These are phyloP conservation scores for Rhipidocladum racemiflorum DNA, from an alignment of 176 grass and related monocot genomes.

Conservation along the genomic window DNA sequence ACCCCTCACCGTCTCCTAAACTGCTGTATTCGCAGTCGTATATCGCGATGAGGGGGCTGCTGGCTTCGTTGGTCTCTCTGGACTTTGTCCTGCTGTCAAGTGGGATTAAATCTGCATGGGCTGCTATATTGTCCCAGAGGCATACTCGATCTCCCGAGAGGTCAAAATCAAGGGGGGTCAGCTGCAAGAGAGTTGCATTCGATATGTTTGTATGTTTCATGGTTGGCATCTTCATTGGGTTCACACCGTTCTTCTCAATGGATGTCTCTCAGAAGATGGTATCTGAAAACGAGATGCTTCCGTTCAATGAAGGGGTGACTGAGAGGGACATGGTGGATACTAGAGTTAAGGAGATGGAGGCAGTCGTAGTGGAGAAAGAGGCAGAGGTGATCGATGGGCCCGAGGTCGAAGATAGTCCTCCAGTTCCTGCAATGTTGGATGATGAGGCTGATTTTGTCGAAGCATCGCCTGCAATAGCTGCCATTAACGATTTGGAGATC, in stretches of 20 bases:
- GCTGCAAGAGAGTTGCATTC: conserved; percentile 53
- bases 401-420: conserved; percentile 33
- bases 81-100: conserved; percentile 42
- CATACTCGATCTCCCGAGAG: conserved; percentile 49
- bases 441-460: conserved; percentile 51
- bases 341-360: conserved; percentile 46
- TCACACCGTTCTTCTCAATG: conserved; percentile 65
- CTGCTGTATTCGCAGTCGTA: conserved; percentile 67
- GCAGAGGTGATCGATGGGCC: conserved; percentile 38
- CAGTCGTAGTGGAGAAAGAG: conserved; percentile 57
- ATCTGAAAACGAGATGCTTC: conserved; percentile 43
- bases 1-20: conserved; percentile 68
- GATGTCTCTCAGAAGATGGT: conserved; percentile 66
- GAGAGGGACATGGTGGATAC: conserved; percentile 31
- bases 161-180: conserved; percentile 55
- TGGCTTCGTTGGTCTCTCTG: conserved; percentile 49
- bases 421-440: conserved; percentile 50
- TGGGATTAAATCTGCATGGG: conserved; percentile 45
- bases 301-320: conserved; percentile 39
- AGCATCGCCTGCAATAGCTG: neutral
- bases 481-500: conserved; percentile 28
- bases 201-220: conserved; percentile 68
- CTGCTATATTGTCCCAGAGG: conserved; percentile 42
- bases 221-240: conserved; percentile 70
- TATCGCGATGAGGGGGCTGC: conserved; percentile 58